These are phyloP conservation scores for Nothophoma quercina DNA, from an alignment of 2,329 filamentous ascomycete species.

Conservation along the genomic window DNA sequence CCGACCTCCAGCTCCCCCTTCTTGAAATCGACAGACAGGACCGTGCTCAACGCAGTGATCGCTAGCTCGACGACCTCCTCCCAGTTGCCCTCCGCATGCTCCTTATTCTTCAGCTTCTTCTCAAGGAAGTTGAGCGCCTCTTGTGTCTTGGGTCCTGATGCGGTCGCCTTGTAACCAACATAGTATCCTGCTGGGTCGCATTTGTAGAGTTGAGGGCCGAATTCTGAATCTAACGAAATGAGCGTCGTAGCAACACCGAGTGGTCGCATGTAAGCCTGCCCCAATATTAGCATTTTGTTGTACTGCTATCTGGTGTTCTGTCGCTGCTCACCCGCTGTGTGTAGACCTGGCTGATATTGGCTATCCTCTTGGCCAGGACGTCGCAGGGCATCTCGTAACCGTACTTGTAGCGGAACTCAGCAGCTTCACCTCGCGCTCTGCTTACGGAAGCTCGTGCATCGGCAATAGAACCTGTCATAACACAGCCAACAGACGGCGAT, in stretches of 20 bases:
- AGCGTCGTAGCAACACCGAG: constrained; percentile 95
- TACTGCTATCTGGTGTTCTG: neutral
- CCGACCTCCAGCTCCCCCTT: constrained; percentile 98
- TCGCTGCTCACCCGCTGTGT: constrained; percentile 80
- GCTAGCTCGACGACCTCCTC: constrained; percentile 97
- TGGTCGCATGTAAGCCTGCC: constrained; percentile 93
- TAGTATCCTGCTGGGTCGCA: constrained; percentile 98
- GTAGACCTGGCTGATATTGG: constrained; percentile 99
- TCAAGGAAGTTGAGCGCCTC: constrained; percentile 98
- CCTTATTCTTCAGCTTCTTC: constrained; percentile 99
- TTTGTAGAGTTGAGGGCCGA: constrained; percentile 95
- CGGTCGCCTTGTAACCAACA: constrained; percentile 97
- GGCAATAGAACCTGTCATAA: constrained; percentile 98
- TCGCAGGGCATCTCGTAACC: constrained; percentile 99
- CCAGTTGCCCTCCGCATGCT: constrained; percentile 89
- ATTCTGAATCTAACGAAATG: constrained; percentile 91
- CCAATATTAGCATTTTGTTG: constrained; percentile 39
- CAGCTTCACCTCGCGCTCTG: constrained; percentile 92
- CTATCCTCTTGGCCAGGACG: constrained; percentile 92
- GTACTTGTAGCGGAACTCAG: constrained; percentile 97
- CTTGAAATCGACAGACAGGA: constrained; percentile 99
- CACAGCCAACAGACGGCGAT: constrained; percentile 94
- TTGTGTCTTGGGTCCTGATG: constrained; percentile 96
- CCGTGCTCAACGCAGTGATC: constrained; percentile 93
- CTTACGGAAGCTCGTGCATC: constrained; percentile 93